phyloP scores from a whole-genome alignment of 192 early-diverging fungal species.

The Haplosporangium gracile region DNA sequence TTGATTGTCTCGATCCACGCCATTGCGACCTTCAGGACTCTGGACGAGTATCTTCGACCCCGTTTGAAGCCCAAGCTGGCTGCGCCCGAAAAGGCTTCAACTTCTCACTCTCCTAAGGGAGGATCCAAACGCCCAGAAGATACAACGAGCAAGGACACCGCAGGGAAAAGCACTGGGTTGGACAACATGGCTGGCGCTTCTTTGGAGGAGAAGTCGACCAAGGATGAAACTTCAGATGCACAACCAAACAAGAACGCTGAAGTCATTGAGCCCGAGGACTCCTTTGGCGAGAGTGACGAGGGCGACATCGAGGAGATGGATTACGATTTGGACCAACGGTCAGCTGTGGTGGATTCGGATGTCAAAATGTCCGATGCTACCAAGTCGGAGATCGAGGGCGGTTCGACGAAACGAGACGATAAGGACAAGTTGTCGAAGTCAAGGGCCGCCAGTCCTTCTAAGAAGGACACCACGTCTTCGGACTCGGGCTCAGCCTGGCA shows the following conservation, averaged over 20 bases:
- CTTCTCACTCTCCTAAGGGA: not conserved
- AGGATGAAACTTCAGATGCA: slow-evolving; percentile 11
- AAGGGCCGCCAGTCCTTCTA: not conserved
- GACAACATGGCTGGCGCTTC: not conserved
- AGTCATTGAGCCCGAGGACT: slow-evolving; percentile 9
- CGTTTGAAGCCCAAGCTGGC: slow-evolving; percentile 60
- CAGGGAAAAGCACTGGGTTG: not conserved
- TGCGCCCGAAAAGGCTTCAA: slow-evolving; percentile 7
- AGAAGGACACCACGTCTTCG: not conserved
- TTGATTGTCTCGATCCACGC: slow-evolving; percentile 88
- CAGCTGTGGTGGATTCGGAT: slow-evolving; percentile 41
- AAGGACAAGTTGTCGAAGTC: not conserved
- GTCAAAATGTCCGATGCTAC: slow-evolving; percentile 41
- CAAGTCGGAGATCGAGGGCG: slow-evolving; percentile 12
- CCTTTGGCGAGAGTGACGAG: slow-evolving; percentile 51
- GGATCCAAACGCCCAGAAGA: not conserved
- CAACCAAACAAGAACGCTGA: slow-evolving; percentile 25
- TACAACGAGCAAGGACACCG: slow-evolving; percentile 3
- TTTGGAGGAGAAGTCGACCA: slow-evolving; percentile 28
- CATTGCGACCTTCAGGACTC: slow-evolving; percentile 81
- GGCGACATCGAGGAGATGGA: slow-evolving; percentile 48
- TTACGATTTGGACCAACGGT: slow-evolving; percentile 16
- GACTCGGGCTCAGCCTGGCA: slow-evolving; percentile 51
- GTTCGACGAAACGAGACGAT: not conserved
- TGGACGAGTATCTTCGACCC: slow-evolving; percentile 85